Evolutionary conservation across 139 green algal genomes (phyloP).

Genomic region (Protoeuglena noctilucae): DNA sequence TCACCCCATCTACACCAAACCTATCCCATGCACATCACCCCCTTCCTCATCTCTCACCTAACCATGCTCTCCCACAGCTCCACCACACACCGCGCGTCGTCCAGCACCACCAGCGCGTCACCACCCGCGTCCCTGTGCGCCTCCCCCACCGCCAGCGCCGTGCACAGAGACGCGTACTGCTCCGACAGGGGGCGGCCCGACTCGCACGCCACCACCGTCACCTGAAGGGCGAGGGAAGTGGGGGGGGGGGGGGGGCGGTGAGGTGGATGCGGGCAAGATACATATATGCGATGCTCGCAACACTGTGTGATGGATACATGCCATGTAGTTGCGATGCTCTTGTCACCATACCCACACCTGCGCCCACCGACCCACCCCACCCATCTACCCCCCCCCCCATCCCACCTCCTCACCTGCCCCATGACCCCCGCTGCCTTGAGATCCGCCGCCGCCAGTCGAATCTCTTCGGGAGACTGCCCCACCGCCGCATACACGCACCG

Average conservation of each 20-base stretch:
- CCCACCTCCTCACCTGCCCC: conserved; percentile 5
- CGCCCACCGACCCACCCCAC: conserved; percentile 18
- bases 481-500: conserved; percentile 28
- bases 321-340: too few relatives aligned
- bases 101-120: conserved; percentile 59
- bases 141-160: conserved; percentile 46
- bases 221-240: too few relatives aligned
- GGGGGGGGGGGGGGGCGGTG: too few relatives aligned
- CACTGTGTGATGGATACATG: too few relatives aligned
- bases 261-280: too few relatives aligned
- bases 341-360: conserved; percentile 24
- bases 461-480: not conserved
- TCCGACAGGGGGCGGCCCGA: conserved; percentile 30
- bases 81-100: conserved; percentile 43
- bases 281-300: too few relatives aligned
- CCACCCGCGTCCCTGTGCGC: conserved; percentile 42
- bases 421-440: conserved; percentile 15
- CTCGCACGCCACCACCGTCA: conserved; percentile 38
- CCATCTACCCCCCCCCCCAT: conserved; percentile 18
- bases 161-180: conserved; percentile 47
- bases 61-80: conserved; percentile 18
- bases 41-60: conserved; percentile 12
- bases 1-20: conserved; percentile 6
- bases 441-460: conserved; percentile 6
- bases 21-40: conserved; percentile 13